Percentiles rank a stretch among this genome's conserved stretches.
Evolutionary conservation across 371 early-diverging fungal genomes (phyloP).

Genomic region (Syncephalastrum contaminatum): DNA sequence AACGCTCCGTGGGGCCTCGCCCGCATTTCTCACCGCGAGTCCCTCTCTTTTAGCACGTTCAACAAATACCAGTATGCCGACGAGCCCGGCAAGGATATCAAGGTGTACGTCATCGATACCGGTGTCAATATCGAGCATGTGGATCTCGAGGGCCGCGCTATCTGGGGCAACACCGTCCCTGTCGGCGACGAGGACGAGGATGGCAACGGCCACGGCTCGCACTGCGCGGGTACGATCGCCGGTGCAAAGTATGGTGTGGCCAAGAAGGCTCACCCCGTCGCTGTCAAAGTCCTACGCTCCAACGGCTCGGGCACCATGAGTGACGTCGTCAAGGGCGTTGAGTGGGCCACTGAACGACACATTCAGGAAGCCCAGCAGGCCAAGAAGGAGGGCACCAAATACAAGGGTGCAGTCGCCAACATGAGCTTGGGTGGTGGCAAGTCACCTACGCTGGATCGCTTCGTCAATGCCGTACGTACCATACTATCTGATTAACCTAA

Average conservation of each 20-base stretch:
- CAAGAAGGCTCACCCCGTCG: constrained; percentile 86
- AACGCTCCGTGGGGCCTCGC: constrained; percentile 89
- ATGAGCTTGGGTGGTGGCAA: constrained; percentile 91
- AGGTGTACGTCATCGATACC: constrained; percentile 90
- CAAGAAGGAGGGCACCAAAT: constrained; percentile 40
- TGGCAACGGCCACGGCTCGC: constrained; percentile 89
- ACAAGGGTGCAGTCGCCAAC: constrained; percentile 84
- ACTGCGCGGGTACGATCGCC: constrained; percentile 91
- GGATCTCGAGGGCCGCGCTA: constrained; percentile 86
- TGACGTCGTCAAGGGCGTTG: constrained; percentile 72
- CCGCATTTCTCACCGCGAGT: constrained; percentile 76
- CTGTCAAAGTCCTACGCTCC: constrained; percentile 86
- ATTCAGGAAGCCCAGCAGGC: constrained; percentile 41
- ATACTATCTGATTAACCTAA: not conserved
- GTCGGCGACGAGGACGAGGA: constrained; percentile 69
- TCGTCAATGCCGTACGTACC: constrained; percentile 62
- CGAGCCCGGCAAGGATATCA: constrained; percentile 74
- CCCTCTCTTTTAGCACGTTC: constrained; percentile 56
- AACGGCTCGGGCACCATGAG: constrained; percentile 80
- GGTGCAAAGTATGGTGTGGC: constrained; percentile 86
- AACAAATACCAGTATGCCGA: constrained; percentile 74
- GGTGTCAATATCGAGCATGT: constrained; percentile 78
- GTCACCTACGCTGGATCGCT: constrained; percentile 76
- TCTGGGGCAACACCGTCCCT: constrained; percentile 75
- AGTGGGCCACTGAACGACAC: constrained; percentile 57